Evolutionary conservation across 2,329 filamentous ascomycete genomes (phyloP).

Genomic region (Coniochaeta sp.): DNA sequence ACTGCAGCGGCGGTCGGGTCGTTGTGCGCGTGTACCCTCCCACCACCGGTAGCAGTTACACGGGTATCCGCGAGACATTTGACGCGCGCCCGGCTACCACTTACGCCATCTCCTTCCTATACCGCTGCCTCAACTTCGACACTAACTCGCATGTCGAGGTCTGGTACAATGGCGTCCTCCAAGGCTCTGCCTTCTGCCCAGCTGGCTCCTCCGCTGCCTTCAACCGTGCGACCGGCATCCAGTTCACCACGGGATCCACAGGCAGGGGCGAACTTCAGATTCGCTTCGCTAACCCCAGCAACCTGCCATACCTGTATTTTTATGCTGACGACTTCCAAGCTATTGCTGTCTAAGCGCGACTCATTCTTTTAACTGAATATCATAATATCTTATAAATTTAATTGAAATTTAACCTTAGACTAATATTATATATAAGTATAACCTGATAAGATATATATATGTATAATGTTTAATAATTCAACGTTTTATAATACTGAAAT

Average conservation of each 20-base stretch:
- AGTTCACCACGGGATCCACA: slow-evolving; percentile 9
- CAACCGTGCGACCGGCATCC: slow-evolving; percentile 4
- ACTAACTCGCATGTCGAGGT: slow-evolving; percentile 5
- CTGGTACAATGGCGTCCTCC: slow-evolving; percentile 3
- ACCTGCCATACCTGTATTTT: slow-evolving; percentile 7
- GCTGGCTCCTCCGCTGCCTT: slow-evolving; percentile 1
- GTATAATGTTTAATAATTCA: too few relatives aligned
- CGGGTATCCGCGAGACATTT: slow-evolving; percentile 5
- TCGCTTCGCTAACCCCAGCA: slow-evolving; percentile 6
- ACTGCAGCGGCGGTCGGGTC: slow-evolving; percentile 10
- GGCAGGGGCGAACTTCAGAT: slow-evolving; percentile 8
- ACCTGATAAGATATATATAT: too few relatives aligned
- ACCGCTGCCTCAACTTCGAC: slow-evolving; percentile 14
- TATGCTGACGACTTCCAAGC: slow-evolving; percentile 13
- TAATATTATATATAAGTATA: too few relatives aligned
- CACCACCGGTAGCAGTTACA: slow-evolving; percentile 2
- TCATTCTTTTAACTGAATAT: too few relatives aligned
- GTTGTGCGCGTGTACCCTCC: slow-evolving; percentile 10
- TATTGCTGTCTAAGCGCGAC: not conserved
- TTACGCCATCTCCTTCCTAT: slow-evolving; percentile 10
- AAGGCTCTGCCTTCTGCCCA: not conserved
- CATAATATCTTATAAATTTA: too few relatives aligned
- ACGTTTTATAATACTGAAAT: too few relatives aligned
- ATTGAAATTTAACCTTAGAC: too few relatives aligned
- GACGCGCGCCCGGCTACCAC: slow-evolving; percentile 8